Conservation (phyloP, 805 yeast species). For the Candida montana region DNA sequence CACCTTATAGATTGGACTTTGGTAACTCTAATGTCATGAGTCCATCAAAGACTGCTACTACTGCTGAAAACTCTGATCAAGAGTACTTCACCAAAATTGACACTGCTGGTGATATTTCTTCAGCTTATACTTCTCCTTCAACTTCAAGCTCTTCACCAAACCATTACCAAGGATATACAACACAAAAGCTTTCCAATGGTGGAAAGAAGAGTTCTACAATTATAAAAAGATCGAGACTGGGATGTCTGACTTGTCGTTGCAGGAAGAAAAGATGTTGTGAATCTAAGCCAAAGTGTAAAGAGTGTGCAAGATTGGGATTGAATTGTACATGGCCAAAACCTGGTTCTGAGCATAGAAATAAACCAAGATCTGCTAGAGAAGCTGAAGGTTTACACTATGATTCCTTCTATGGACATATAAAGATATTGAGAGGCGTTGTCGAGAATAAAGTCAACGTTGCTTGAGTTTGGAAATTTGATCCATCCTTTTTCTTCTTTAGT, state of each 20-base stretch:
- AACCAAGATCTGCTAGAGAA: constrained; percentile 44
- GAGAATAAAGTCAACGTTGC: constrained; percentile 33
- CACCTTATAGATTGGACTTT: neutral
- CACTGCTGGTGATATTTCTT: neutral
- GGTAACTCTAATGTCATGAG: constrained; percentile 4
- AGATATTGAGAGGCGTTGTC: constrained; percentile 58
- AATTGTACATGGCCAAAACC: constrained; percentile 72
- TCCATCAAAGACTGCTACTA: too few species aligned
- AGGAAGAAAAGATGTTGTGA: constrained; percentile 80
- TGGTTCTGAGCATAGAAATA: constrained; percentile 42
- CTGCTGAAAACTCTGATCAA: constrained; percentile 2
- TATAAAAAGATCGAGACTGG: constrained; percentile 53
- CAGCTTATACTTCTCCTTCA: constrained; percentile 1
- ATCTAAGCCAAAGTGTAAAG: constrained; percentile 57
- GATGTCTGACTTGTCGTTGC: constrained; percentile 73
- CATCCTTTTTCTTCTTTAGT: too few species aligned
- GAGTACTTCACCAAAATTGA: neutral
- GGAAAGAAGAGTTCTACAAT: constrained; percentile 6
- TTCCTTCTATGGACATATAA: constrained; percentile 51
- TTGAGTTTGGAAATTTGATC: too few species aligned
- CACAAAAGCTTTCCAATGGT: constrained; percentile 7
- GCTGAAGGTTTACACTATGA: constrained; percentile 51
- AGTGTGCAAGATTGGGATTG: constrained; percentile 59
- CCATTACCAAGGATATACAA: neutral
- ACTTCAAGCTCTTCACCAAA: neutral